Percentiles rank a stretch among this genome's conserved stretches.
Evolutionary conservation across 2,329 filamentous ascomycete genomes (phyloP).

Genomic region (Paradendryphiella salina): DNA sequence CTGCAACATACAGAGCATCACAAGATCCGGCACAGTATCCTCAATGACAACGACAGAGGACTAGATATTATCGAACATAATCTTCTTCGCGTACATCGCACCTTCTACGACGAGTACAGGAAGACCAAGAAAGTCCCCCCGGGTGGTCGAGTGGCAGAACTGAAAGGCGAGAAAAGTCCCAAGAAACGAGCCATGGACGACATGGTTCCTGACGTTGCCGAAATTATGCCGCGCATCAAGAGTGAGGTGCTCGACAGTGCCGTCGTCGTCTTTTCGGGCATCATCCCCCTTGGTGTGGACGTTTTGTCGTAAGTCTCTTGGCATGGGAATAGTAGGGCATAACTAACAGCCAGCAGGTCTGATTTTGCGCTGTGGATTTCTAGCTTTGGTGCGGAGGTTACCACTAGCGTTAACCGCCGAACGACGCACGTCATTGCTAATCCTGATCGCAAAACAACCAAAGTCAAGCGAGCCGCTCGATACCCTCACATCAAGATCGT

Average conservation of each 20-base stretch:
- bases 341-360: conserved; percentile 53
- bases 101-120: conserved; percentile 85
- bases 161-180: conserved; percentile 54
- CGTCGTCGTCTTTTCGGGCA: conserved; percentile 84
- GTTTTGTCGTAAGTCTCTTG: conserved; percentile 59
- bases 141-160: conserved; percentile 54
- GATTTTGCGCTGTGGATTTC: conserved; percentile 87
- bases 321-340: no score
- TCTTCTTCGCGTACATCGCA: conserved; percentile 72
- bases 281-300: conserved; percentile 80
- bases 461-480: conserved; percentile 83
- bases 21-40: conserved; percentile 70
- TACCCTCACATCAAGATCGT: conserved; percentile 87
- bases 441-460: conserved; percentile 75
- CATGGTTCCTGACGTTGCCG: conserved; percentile 80
- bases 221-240: conserved; percentile 83
- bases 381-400: conserved; percentile 77
- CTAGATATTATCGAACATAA: conserved; percentile 75
- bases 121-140: conserved; percentile 50
- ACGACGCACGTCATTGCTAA: conserved; percentile 75
- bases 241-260: conserved; percentile 71
- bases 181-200: conserved; percentile 55
- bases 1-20: conserved; percentile 35
- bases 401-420: conserved; percentile 57
- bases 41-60: conserved; percentile 87